Percentiles rank a stretch among this genome's conserved stretches.
Conservation (phyloP, 495 filamentous ascomycete species). For the Xylaria sp. region DNA sequence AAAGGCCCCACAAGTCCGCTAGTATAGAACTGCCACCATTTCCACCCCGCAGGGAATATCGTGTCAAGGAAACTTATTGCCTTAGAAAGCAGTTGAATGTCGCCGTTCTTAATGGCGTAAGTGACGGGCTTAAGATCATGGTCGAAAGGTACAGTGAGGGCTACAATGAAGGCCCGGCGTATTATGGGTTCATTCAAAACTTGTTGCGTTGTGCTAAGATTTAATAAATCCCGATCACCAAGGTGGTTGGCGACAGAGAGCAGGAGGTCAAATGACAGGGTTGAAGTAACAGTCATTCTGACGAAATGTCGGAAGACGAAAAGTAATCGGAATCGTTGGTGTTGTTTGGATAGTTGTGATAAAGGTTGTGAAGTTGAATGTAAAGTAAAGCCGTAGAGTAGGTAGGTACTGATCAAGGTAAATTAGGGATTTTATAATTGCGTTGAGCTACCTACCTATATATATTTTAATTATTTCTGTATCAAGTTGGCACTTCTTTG, state of each 20-base stretch:
- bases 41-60: background rate
- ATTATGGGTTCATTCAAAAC: background rate
- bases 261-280: background rate
- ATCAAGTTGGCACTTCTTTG: background rate
- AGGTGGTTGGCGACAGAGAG: background rate
- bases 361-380: background rate
- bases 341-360: no score
- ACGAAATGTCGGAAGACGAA: background rate
- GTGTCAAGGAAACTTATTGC: background rate
- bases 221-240: background rate
- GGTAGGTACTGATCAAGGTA: no score
- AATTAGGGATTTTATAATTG: background rate
- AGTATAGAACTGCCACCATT: background rate
- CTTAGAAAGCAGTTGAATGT: background rate
- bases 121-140: background rate
- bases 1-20: background rate
- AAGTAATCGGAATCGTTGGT: background rate
- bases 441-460: no score
- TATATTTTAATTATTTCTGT: no score
- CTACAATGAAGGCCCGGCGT: background rate
- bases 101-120: background rate
- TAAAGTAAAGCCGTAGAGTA: background rate
- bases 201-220: background rate
- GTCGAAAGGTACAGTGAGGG: background rate
- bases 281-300: background rate